These are phyloP conservation scores for Diaporthe ampelina DNA, from an alignment of 2,329 filamentous ascomycete genomes.

Conservation along the genomic window DNA sequence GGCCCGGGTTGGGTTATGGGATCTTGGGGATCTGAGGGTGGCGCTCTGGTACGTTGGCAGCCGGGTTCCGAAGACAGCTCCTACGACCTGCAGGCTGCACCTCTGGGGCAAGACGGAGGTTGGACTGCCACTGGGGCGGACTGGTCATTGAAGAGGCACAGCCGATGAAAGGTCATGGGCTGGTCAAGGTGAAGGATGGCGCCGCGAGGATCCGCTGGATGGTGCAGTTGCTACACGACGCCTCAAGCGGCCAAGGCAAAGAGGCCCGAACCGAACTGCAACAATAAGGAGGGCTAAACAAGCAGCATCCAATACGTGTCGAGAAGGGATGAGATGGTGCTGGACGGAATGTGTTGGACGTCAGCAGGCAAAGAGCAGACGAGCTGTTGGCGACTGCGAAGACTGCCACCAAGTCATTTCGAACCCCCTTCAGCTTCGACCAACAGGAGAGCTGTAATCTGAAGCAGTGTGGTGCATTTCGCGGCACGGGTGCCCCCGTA, in stretches of 20 bases:
- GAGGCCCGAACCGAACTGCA: background rate
- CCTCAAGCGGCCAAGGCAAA: background rate
- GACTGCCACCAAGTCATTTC: background rate
- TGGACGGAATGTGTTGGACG: conserved; percentile 2
- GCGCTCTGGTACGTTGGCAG: conserved; percentile 21
- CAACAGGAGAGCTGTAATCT: too few species aligned
- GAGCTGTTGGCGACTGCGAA: too few species aligned
- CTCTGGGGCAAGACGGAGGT: conserved; percentile 2
- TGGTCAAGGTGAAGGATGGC: background rate
- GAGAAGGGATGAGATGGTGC: background rate
- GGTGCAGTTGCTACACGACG: background rate
- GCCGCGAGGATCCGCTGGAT: too few species aligned
- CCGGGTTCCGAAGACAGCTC: conserved; percentile 2
- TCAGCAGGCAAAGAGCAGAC: background rate
- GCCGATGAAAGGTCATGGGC: background rate
- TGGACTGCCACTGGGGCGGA: background rate
- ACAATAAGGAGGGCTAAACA: conserved; percentile 9
- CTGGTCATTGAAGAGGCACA: conserved; percentile 5
- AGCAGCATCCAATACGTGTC: conserved; percentile 27
- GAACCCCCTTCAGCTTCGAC: too few species aligned
- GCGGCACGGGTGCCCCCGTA: too few species aligned
- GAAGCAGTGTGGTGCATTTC: too few species aligned
- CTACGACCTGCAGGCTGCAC: conserved; percentile 21
- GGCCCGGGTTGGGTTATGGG: conserved; percentile 23
- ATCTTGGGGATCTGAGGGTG: conserved; percentile 35